Evolutionary conservation across 306 rosid genomes (phyloP), one percentile per base, ranked within the genome.

Genomic region (Vigna angularis): DNA sequence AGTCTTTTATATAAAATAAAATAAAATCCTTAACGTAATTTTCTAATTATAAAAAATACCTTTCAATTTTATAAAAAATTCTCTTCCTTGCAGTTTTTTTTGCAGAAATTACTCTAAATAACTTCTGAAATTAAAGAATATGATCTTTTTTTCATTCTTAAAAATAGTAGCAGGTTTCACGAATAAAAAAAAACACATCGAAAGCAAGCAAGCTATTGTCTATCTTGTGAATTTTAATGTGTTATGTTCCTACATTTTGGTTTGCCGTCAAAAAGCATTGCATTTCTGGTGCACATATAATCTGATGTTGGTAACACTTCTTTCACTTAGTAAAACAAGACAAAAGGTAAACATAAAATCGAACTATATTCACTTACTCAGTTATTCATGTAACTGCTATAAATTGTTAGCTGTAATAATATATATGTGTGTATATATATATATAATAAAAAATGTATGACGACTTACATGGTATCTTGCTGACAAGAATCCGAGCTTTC

Each of bases 401-500:
- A 67, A 10, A 40, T 51, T 66, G 42, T 38, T n/a, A 32, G 68
- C n/a, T 44, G 28, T 15, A 56, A 50, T 10, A 42, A 42, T 40
- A 40, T 7, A 40, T 40, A 8, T 9, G 34, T 3, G 34, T 30
- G 5, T 30, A 28, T 28, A 28, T 28, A 28, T 28, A 28, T 40
- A 40, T 8, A 40, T 40, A 40, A 36, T 28, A 28, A 40, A 40
- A 40, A 40, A 40, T 40, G 9, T 7, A 42, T 66, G 75, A 70
- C 3, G 12, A 42, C 94, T 92, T 78, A 94, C 98, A 84, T 80
- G 89, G 90, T 83, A 92, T 73, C 86, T 90, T 92, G 86, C 84
- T 80, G 72, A 92, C 89, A 20, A 90, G 79, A 73, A 77, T 83
- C 36, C 98, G 85, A 49, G 96, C 98, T 88, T 94, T 94, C 84